These are phyloP conservation scores for Lunularia cruciata DNA, from an alignment of 225 moss, liverwort and hornwort species.

Conservation along the genomic window DNA sequence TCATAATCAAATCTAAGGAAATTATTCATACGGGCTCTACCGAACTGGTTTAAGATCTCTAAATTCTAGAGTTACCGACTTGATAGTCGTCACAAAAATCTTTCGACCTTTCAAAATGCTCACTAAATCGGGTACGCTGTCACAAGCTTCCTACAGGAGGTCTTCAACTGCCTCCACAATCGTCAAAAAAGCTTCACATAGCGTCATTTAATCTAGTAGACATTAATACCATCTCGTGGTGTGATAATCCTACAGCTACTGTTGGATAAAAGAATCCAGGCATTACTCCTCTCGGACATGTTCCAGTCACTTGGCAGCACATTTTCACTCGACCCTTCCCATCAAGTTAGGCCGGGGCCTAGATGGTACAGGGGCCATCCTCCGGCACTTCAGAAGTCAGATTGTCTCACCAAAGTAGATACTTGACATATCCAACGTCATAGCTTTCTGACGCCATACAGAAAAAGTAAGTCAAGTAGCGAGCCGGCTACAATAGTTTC, in stretches of 20 bases:
- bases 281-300: too few species aligned
- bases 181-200: background rate
- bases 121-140: too few species aligned
- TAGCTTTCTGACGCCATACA: background rate
- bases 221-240: constrained; percentile 10
- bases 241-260: background rate
- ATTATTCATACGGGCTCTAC: too few species aligned
- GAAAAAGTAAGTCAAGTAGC: background rate
- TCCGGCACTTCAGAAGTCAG: background rate
- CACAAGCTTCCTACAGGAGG: too few species aligned
- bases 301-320: background rate
- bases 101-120: too few species aligned
- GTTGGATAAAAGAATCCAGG: background rate
- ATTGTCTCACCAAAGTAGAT: background rate
- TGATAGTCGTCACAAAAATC: too few species aligned
- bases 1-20: too few species aligned
- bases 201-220: too few species aligned
- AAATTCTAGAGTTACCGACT: too few species aligned
- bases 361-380: constrained; percentile 5
- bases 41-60: too few species aligned
- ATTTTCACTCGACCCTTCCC: constrained; percentile 21
- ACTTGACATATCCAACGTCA: background rate
- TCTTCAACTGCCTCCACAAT: constrained; percentile 5
- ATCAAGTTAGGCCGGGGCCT: background rate
- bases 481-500: background rate